Evolutionary conservation across 2,329 filamentous ascomycete species (phyloP).

Genomic region (Colletotrichum sp.): DNA sequence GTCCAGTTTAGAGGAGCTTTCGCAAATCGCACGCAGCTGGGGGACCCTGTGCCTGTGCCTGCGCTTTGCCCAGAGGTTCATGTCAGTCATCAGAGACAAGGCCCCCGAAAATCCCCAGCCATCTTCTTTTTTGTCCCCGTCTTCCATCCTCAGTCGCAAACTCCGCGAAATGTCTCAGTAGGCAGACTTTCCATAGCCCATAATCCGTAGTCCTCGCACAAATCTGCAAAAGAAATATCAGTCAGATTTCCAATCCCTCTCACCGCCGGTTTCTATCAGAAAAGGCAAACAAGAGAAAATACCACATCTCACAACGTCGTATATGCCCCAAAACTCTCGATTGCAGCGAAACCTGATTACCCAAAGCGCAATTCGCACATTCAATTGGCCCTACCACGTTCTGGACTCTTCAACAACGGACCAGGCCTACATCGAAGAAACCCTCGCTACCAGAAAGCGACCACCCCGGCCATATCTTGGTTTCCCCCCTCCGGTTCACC

Average conservation of each 20-base stretch:
- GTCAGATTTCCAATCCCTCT: background rate
- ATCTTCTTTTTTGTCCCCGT: background rate
- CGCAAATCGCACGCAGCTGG: background rate
- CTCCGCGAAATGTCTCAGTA: background rate
- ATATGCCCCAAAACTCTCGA: background rate
- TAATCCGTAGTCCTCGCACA: background rate
- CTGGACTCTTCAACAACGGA: background rate
- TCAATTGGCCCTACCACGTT: background rate
- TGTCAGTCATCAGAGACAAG: background rate
- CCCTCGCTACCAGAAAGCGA: background rate
- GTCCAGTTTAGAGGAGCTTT: background rate
- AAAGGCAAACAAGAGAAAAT: background rate
- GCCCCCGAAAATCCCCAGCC: background rate
- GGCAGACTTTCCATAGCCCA: background rate
- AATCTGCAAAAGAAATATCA: background rate
- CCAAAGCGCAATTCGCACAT: background rate
- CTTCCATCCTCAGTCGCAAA: background rate
- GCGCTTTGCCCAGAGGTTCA: background rate
- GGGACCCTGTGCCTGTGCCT: background rate
- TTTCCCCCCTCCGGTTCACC: background rate
- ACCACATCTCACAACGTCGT: background rate
- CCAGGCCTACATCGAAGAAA: background rate
- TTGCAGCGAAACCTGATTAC: background rate
- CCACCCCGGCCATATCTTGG: background rate
- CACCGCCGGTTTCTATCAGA: background rate